Percentiles rank a stretch among this genome's conserved stretches.
Conservation (phyloP, 768 basidiomycete species). For the Mycena kentingensis region DNA sequence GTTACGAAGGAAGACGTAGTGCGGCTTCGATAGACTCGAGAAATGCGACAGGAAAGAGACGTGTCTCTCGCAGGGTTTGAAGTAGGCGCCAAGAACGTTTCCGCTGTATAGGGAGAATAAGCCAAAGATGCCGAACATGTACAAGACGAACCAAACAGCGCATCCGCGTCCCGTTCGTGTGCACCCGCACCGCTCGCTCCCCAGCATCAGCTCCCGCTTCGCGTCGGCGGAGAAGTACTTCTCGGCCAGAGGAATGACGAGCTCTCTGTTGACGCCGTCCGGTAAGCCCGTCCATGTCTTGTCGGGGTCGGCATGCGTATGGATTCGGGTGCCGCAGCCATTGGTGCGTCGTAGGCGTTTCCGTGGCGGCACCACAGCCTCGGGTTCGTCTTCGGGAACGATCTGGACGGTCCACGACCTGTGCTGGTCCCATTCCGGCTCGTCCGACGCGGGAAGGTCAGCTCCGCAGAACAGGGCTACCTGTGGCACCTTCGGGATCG, state of each 20-base stretch:
- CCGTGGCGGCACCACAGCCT: slow-evolving; percentile 4
- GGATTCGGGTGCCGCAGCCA: slow-evolving; percentile 19
- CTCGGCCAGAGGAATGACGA: slow-evolving; percentile 6
- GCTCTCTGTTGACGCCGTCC: slow-evolving; percentile 9
- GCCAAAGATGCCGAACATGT: neutral
- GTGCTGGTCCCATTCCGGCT: slow-evolving; percentile 13
- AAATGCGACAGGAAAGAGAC: neutral
- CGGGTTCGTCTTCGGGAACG: slow-evolving; percentile 10
- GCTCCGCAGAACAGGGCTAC: slow-evolving; percentile 19
- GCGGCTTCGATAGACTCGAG: slow-evolving; percentile 7
- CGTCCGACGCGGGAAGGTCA: slow-evolving; percentile 7
- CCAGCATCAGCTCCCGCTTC: slow-evolving; percentile 14
- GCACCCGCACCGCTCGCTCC: slow-evolving; percentile 18
- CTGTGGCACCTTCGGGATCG: neutral
- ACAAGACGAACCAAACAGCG: slow-evolving; percentile 16
- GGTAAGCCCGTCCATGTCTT: slow-evolving; percentile 11
- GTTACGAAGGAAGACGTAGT: slow-evolving; percentile 19
- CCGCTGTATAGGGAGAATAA: slow-evolving; percentile 5
- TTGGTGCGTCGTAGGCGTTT: slow-evolving; percentile 20
- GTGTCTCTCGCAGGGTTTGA: slow-evolving; percentile 15
- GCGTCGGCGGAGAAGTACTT: slow-evolving; percentile 15
- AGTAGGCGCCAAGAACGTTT: slow-evolving; percentile 16
- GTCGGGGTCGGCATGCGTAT: slow-evolving; percentile 8
- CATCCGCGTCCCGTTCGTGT: slow-evolving; percentile 16
- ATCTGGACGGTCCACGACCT: slow-evolving; percentile 14